These are phyloP conservation scores for Saccharomyces eubayanus DNA, from an alignment of 805 yeast species.

Conservation along the genomic window DNA sequence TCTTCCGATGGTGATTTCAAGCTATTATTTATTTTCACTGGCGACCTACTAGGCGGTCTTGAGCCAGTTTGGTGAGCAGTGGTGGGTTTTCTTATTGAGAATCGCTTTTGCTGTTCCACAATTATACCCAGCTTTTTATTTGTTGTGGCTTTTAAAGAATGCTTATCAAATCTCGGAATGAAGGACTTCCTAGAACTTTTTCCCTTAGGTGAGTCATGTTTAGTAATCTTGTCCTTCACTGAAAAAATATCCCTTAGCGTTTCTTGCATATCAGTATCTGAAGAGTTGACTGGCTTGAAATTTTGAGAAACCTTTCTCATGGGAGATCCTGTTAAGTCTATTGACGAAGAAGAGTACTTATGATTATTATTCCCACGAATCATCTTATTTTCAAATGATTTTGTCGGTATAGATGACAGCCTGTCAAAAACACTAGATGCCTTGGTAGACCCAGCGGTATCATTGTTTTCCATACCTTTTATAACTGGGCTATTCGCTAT, in stretches of 20 bases:
- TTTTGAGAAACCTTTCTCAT: constrained; percentile 16
- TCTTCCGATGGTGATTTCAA: background rate
- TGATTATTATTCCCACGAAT: constrained; percentile 5
- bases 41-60: background rate
- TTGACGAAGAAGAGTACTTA: constrained; percentile 14
- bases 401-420: constrained; percentile 23
- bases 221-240: constrained; percentile 3
- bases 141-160: background rate
- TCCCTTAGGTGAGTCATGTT: background rate
- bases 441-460: background rate
- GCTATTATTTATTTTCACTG: background rate
- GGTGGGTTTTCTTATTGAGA: background rate
- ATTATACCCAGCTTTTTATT: background rate
- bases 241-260: constrained; percentile 25
- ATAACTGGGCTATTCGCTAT: background rate
- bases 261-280: constrained; percentile 21
- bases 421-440: constrained; percentile 26
- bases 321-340: constrained; percentile 27
- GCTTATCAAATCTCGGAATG: constrained; percentile 7
- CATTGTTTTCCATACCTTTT: background rate
- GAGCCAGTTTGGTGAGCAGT: background rate
- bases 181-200: constrained; percentile 5
- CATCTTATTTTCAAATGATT: constrained; percentile 27
- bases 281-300: constrained; percentile 3
- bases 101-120: background rate